Evolutionary conservation across 2,329 filamentous ascomycete genomes (phyloP), one percentile per base, ranked within the genome.

Genomic region (Pestalotiopsis sp.): DNA sequence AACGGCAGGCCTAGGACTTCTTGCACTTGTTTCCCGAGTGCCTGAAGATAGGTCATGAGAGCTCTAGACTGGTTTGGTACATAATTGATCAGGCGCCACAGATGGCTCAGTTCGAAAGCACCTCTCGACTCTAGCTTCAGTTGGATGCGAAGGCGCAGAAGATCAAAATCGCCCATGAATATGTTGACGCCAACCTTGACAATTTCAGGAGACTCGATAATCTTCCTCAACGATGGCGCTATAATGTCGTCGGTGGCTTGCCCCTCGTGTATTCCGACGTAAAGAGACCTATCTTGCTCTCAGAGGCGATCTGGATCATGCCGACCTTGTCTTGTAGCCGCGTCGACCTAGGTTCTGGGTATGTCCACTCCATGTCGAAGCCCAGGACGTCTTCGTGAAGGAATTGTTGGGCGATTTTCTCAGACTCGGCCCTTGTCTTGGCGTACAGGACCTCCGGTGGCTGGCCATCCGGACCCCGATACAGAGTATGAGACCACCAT

Each of bases 361-460:
- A 69, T 3, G 70, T 68, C 75, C 75, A 77, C 67, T 77, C 74
- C 74, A 76, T 75, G 27, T 77, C 73, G 38, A 77, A 77, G 2
- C 75, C 75, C 0, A 77, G 17, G 11, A 77, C 72, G 5, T 70
- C 67, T 36, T 74, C 71, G 13, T 73, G 27, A 9, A 71, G 62
- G n/a, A 77, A 76, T 0, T 67, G 56, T 13, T 49, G 68, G 1
- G 75, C 75, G 13, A 75, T 66, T 3, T 7, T 41, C 36, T 77
- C 74, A 1, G 74, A 75, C 2, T 71, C 27, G 3, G 62, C 17
- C 41, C 64, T 71, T 2, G 71, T 73, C 12, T 56, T 69, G 38
- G 72, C 72, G 49, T 76, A 75, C 2, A 70, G 39, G 1, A 76
- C 66, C 20, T 67, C 27, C 6, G 70, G 67, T 1, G 60, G 12